Base-by-base conservation (phyloP, 2,329 filamentous ascomycete genomes). In the Diaporthe batatas region DNA sequence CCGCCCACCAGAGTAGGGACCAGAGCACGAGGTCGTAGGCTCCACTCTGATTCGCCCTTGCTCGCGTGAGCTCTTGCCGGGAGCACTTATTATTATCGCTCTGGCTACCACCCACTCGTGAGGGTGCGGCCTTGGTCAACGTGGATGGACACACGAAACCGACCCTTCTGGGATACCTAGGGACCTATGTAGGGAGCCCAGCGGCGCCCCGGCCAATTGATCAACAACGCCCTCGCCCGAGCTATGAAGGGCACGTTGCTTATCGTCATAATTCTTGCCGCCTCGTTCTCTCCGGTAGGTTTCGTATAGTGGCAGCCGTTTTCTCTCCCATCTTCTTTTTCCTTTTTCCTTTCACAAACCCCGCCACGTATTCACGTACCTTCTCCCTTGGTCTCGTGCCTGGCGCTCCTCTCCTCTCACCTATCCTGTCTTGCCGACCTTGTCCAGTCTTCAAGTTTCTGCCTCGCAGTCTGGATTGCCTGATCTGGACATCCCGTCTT, bases 61-160 rank as follows among this genome's bases (percentile, higher is more conserved):
- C 65, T 68, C 70, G 68, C 67, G 71, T 72, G 73, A 71, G 73
- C 73, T 59, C 71, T 42, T 74, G 34, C 73, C 73, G 58, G 65
- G 39, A 49, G 62, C 54, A 69, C 62, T 34, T 7, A n/a, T n/a
- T n/a, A n/a, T n/a, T n/a, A n/a, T 42, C 10, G 36, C 44, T 21
- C 53, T 54, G n/a, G 23, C 58, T 32, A 42, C n/a, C 39, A 32
- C 16, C 23, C 42, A 64, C 14, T 47, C 39, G 39, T 64, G 44
- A n/a, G 58, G 39, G 23, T n/a, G 23, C 36, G 39, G 59, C 59
- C 59, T 47, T 23, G 16, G 47, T 64, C 58, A 64, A 42, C 39
- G 23, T 29, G 34, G 34, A 62, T 18, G 36, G 16, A 62, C 58
- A 47, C 58, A 62, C 23, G 34, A 39, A 62, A n/a, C 34, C 16